Evolutionary conservation across 495 filamentous ascomycete species (phyloP).

Genomic region (Podospora conica): DNA sequence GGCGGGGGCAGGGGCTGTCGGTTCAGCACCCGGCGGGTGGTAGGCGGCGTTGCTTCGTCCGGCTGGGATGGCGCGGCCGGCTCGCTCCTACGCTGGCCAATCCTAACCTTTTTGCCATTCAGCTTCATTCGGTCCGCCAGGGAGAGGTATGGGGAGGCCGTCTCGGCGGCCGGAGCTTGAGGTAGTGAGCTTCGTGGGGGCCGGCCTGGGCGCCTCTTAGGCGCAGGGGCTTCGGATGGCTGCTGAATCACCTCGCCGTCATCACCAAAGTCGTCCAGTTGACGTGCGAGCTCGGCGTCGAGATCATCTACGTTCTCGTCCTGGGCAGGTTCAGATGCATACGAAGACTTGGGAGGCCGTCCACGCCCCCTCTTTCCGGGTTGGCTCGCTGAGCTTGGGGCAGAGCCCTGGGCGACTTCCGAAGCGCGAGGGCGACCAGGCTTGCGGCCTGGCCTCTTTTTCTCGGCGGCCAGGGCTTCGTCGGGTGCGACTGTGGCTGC

Average conservation of each 20-base stretch:
- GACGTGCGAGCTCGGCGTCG: slow-evolving; percentile 21
- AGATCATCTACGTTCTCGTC: slow-evolving; percentile 13
- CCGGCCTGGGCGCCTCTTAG: slow-evolving; percentile 23
- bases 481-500: background rate
- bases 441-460: slow-evolving; percentile 19
- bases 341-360: slow-evolving; percentile 17
- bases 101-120: slow-evolving; percentile 41
- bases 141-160: slow-evolving; percentile 29
- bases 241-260: slow-evolving; percentile 21
- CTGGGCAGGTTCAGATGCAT: background rate
- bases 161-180: slow-evolving; percentile 6
- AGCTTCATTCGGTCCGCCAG: slow-evolving; percentile 42
- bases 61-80: background rate
- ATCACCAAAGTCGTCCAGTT: slow-evolving; percentile 26
- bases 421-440: slow-evolving; percentile 23
- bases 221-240: background rate
- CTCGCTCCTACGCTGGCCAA: slow-evolving; percentile 24
- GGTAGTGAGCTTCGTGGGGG: slow-evolving; percentile 16
- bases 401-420: slow-evolving; percentile 2
- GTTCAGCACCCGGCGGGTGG: background rate
- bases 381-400: background rate
- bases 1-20: background rate
- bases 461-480: background rate
- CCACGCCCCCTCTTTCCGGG: slow-evolving; percentile 12
- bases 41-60: background rate